Conservation (phyloP, 306 rosid genomes). For the peach (Prunus persica) region DNA sequence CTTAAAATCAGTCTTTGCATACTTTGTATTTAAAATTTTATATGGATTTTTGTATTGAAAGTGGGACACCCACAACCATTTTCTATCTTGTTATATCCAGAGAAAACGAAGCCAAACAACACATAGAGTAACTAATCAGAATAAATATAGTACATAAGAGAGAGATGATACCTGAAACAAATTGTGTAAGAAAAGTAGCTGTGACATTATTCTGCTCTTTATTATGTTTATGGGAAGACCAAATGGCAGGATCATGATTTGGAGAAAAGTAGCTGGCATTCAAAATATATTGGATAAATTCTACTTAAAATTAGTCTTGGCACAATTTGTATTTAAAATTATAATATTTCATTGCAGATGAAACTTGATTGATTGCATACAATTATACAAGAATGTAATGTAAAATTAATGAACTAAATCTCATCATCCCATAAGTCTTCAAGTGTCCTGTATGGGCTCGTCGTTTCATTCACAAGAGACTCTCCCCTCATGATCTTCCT, state of each 20-base stretch:
- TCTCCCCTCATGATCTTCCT: constrained; percentile 91
- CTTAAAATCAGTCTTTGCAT: neutral
- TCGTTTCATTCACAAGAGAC: constrained; percentile 66
- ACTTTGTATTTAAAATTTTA: too few species aligned
- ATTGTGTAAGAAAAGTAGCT: too few species aligned
- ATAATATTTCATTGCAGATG: neutral
- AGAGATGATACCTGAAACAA: too few species aligned
- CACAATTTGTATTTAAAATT: too few species aligned
- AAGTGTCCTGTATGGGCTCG: constrained; percentile 75
- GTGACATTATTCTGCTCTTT: too few species aligned
- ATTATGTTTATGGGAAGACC: neutral
- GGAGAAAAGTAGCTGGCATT: neutral
- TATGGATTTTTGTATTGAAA: neutral
- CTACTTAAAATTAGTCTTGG: neutral
- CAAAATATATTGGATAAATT: neutral
- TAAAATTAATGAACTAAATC: neutral
- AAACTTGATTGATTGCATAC: neutral
- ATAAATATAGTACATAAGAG: too few species aligned
- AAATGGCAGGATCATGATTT: neutral
- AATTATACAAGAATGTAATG: neutral
- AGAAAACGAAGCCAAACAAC: too few species aligned
- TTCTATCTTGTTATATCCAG: too few species aligned
- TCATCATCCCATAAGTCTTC: constrained; percentile 83
- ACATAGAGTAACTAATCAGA: too few species aligned
- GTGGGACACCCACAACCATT: too few species aligned